Evolutionary conservation across 164 flowering plant genomes (phyloP), one percentile per base, ranked within the genome.

Genomic region (Saururus chinensis): DNA sequence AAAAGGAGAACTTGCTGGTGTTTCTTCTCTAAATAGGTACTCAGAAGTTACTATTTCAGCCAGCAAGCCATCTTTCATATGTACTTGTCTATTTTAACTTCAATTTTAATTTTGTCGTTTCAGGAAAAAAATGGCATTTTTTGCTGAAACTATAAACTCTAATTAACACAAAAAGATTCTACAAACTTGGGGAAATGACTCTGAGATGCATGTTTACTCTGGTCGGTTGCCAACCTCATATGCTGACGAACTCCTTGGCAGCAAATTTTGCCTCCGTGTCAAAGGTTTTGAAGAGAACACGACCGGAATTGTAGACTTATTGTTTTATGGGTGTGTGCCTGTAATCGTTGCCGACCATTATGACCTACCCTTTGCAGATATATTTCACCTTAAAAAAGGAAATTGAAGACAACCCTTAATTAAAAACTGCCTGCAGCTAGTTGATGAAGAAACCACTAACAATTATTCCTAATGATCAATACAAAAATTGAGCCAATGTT

Each of bases 251-350:
- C 78, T 89, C 21, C 80, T 84, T 5, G 58, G 80, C 13, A 90
- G 95, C 82, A 88, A 82, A 75, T 88, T 77, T 64, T 88, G 95
- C 75, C 80, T 88, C 57, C 95, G 84, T 67, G 88, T 83, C 40
- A 88, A 90, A 70, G 97, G 95, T 1, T 90, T 80, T 67, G 97
- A 90, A 78, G 91, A 86, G 42, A 90, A 90, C 78, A 86, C 92
- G 12, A 91, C n/a, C n/a, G n/a, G 95, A 1, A 77, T 90, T 22
- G 91, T 76, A 16, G 97, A 90, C 65, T 79, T 92, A 16, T 20
- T 90, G 13, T 84, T 73, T 48, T 82, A 88, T 58, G 95, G 95
- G 0, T 88, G 95, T 59, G 89, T 87, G 14, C 92, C 95, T 30
- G 83, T 90, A 56, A 76, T 90, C 64, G 74, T 90, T 6, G 90